phyloP scores from a whole-genome alignment of 2,329 filamentous ascomycete genomes.

The Penicillium paneum region DNA sequence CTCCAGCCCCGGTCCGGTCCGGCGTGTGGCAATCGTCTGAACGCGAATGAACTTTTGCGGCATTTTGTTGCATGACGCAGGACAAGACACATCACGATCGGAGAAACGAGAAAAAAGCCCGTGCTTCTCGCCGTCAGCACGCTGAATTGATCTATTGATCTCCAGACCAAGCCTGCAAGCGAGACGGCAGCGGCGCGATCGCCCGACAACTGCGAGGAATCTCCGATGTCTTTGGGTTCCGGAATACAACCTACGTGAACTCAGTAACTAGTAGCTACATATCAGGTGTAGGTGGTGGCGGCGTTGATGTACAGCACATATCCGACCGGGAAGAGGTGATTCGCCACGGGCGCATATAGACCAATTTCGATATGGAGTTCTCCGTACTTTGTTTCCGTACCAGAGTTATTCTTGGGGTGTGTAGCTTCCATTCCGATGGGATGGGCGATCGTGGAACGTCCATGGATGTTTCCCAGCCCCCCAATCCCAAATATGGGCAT shows the following conservation, averaged over 20 bases:
- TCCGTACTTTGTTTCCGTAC: too few relatives aligned
- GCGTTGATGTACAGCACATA: background rate
- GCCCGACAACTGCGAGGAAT: conserved; percentile 7
- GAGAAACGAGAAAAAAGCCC: background rate
- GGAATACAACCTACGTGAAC: too few relatives aligned
- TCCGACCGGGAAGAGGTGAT: background rate
- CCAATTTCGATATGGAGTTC: background rate
- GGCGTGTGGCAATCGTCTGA: background rate
- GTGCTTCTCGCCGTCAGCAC: background rate
- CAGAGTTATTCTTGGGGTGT: background rate
- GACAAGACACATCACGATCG: conserved; percentile 1
- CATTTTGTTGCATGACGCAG: conserved; percentile 17
- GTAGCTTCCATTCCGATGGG: background rate
- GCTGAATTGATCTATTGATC: conserved; percentile 1
- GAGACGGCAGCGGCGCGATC: conserved; percentile 22
- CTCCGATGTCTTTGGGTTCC: background rate
- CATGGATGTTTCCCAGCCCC: background rate
- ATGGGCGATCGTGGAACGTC: background rate
- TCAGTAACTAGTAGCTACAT: too few relatives aligned
- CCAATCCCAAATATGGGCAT: background rate
- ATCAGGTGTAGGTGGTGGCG: background rate
- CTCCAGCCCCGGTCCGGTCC: background rate
- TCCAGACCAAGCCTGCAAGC: conserved; percentile 9
- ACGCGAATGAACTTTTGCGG: conserved; percentile 9
- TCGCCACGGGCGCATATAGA: background rate